Evolutionary conservation across 257 asterid species (phyloP).

Genomic region (Gentiana macrophylla): DNA sequence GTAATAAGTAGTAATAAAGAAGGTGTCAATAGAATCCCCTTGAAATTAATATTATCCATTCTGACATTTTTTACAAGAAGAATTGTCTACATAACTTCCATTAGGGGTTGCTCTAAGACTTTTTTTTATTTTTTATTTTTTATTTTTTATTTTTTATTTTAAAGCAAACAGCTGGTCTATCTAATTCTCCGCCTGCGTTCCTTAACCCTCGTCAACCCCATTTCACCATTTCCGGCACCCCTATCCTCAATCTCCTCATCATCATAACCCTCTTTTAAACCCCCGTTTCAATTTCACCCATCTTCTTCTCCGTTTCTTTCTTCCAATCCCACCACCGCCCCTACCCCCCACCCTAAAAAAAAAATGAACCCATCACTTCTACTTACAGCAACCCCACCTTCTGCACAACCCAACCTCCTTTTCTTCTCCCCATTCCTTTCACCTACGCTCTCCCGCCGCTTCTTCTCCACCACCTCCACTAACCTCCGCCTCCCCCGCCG

Average conservation of each 20-base stretch:
- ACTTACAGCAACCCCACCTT: constrained; percentile 34
- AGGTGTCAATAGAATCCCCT: no score
- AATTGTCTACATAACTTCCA: no score
- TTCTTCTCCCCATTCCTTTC: constrained; percentile 3
- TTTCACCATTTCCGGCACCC: not conserved
- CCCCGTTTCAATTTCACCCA: not conserved
- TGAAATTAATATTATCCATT: no score
- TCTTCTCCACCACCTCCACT: constrained; percentile 20
- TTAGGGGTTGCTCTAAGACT: no score
- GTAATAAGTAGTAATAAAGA: no score
- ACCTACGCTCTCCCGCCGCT: constrained; percentile 29
- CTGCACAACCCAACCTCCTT: constrained; percentile 16
- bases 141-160: no score
- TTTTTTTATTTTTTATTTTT: no score
- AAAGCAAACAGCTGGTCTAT: not conserved
- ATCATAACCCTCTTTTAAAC: no score
- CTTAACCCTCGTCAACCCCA: not conserved
- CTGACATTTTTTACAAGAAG: no score
- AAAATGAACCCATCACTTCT: constrained; percentile 18
- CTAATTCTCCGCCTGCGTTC: not conserved
- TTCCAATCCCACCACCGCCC: no score
- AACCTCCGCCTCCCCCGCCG: constrained; percentile 20
- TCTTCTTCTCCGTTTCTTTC: no score
- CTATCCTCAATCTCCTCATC: not conserved
- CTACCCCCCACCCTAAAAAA: no score